Evolutionary conservation across 2,329 filamentous ascomycete species (phyloP), one percentile per base, ranked within the genome.

Genomic region (Arthroderma uncinatum): DNA sequence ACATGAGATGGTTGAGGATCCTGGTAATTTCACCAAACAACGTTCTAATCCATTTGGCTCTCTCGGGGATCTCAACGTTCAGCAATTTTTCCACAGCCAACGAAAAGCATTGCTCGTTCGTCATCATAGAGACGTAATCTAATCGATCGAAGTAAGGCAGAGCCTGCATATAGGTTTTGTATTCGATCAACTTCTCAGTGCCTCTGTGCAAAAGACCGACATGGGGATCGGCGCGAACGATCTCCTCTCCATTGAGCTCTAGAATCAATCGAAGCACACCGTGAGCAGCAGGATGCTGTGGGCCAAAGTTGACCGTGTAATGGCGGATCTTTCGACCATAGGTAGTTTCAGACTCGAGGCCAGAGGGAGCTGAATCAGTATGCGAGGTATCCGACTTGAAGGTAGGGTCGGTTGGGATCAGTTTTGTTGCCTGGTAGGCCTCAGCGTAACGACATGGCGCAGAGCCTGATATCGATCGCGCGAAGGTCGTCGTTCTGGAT

Each of bases 41-140:
- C 34, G 92, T 97, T 64, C 93, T 83, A 70, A 98, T 98, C 79
- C 85, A 98, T 79, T 98, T 97, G 66, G 93, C 93, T 69, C 93
- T 82, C 63, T 93, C 87, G 23, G 93, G 93, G 62, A 98, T 88
- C 72, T 98, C 94, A 63, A 98, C 80, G 74, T 98, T 98, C 67
- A 98, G 79, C 60, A 98, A 81, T 81, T 98, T 98, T 82, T 98
- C 93, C 57, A 97, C 92, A 19, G 90, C 93, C 64, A 98, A 81
- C 37, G 90, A 84, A 75, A 89, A 98, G 71, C 90, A 95, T 77
- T 98, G 93, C 80, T 98, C 93, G 75, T 98, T 98, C 68, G 93
- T 98, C 93, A 98, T 98, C 94, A 98, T 98, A 68, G 90, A 96
- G 66, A 96, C 91, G 74, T 98, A 98, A 76, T 98, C 93, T 73